Conservation (phyloP, 345 rosid species). For the Abelmoschus esculentus region DNA sequence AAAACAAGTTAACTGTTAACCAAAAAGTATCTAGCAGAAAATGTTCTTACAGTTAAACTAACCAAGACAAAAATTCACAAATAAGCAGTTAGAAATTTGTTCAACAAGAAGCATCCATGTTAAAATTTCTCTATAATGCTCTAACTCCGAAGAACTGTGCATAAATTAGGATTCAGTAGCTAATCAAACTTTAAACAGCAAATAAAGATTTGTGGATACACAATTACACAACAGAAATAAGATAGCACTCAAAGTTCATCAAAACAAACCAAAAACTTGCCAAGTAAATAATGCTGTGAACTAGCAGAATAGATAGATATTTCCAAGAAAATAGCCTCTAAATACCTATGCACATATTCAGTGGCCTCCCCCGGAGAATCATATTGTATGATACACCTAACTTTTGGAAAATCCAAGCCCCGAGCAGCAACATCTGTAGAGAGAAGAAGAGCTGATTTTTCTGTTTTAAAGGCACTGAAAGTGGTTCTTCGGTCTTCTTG, state of each 20-base stretch:
- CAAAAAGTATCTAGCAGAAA: background rate
- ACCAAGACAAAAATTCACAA: background rate
- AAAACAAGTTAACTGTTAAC: background rate
- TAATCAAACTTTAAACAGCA: background rate
- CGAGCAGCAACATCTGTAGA: slow-evolving; percentile 90
- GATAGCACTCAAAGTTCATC: background rate
- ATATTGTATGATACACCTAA: slow-evolving; percentile 84
- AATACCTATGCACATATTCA: slow-evolving; percentile 93
- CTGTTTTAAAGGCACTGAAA: slow-evolving; percentile 66
- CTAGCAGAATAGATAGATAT: background rate
- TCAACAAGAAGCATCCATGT: background rate
- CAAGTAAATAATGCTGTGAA: background rate
- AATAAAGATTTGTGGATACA: background rate
- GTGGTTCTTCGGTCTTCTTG: slow-evolving; percentile 78
- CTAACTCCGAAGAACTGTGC: background rate
- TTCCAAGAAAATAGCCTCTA: background rate
- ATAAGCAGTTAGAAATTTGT: background rate
- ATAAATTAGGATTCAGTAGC: background rate
- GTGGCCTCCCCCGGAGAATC: slow-evolving; percentile 99
- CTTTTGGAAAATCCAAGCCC: slow-evolving; percentile 93
- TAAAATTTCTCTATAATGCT: background rate
- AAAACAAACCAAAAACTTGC: background rate
- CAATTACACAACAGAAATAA: background rate
- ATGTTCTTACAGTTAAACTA: background rate
- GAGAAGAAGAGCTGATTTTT: slow-evolving; percentile 72